These are phyloP conservation scores for Epichloe elymi DNA, from an alignment of 2,329 filamentous ascomycete species.

Conservation along the genomic window DNA sequence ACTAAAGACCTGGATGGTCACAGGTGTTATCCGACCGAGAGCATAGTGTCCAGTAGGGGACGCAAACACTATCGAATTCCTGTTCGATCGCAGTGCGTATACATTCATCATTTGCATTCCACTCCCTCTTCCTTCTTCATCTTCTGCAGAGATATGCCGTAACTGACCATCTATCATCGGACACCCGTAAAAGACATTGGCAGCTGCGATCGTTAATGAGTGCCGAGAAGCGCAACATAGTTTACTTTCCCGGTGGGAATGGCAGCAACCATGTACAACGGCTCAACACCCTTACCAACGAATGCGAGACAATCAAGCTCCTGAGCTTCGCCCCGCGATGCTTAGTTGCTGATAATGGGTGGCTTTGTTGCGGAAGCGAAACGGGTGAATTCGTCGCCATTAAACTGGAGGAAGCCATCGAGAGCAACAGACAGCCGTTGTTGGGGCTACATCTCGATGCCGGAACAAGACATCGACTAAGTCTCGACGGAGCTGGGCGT, in stretches of 20 bases:
- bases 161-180: background rate
- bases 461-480: constrained; percentile 14
- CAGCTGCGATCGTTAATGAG: constrained; percentile 85
- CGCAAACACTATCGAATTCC: constrained; percentile 55
- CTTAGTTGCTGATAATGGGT: constrained; percentile 73
- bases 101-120: constrained; percentile 16
- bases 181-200: constrained; percentile 49
- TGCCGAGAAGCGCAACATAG: constrained; percentile 57
- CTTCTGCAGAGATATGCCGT: background rate
- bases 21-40: constrained; percentile 54
- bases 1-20: background rate
- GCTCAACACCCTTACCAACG: constrained; percentile 54
- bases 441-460: constrained; percentile 11
- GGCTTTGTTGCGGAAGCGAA: constrained; percentile 83
- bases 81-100: constrained; percentile 46
- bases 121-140: background rate
- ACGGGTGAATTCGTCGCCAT: constrained; percentile 79
- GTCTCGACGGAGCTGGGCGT: constrained; percentile 19
- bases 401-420: constrained; percentile 36
- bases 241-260: constrained; percentile 73
- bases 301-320: constrained; percentile 59
- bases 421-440: constrained; percentile 14
- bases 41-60: constrained; percentile 44
- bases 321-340: constrained; percentile 69
- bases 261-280: constrained; percentile 53